phyloP scores from a whole-genome alignment of 345 rosid species.

The Eucalyptus sideroxylon region DNA sequence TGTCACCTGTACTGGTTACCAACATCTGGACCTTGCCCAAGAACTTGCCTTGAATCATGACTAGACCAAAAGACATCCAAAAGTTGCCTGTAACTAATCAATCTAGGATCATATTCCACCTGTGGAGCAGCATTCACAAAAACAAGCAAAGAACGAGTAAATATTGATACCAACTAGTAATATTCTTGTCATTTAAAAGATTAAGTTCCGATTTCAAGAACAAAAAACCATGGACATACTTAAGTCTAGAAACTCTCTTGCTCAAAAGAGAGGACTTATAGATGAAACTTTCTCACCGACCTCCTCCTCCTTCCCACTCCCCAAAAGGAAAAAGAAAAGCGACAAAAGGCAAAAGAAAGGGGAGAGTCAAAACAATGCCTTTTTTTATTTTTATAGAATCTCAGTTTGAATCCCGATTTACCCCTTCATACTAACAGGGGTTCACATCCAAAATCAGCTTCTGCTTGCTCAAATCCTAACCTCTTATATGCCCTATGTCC shows the following conservation, averaged over 20 bases:
- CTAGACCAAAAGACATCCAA: constrained; percentile 86
- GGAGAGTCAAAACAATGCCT: neutral
- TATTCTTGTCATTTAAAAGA: neutral
- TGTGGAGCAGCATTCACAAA: neutral
- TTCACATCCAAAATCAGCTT: neutral
- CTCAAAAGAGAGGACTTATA: neutral
- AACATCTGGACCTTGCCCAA: constrained; percentile 98
- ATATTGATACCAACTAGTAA: neutral
- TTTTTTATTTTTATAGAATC: neutral
- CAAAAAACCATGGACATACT: neutral
- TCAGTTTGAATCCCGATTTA: neutral
- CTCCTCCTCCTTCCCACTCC: neutral
- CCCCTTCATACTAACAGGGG: neutral
- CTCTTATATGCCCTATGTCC: rapidly evolving
- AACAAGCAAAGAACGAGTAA: neutral
- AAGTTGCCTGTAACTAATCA: constrained; percentile 52
- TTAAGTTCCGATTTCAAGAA: neutral
- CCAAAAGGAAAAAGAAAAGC: neutral
- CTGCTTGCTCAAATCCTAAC: neutral
- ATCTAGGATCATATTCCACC: constrained; percentile 83
- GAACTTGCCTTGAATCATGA: constrained; percentile 88
- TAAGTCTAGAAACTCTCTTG: rapidly evolving
- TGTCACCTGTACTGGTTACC: constrained; percentile 82
- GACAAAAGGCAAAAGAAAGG: neutral
- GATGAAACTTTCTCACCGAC: neutral